These are phyloP conservation scores for Camellia japonica DNA, from an alignment of 148 eudicot species.

Conservation along the genomic window DNA sequence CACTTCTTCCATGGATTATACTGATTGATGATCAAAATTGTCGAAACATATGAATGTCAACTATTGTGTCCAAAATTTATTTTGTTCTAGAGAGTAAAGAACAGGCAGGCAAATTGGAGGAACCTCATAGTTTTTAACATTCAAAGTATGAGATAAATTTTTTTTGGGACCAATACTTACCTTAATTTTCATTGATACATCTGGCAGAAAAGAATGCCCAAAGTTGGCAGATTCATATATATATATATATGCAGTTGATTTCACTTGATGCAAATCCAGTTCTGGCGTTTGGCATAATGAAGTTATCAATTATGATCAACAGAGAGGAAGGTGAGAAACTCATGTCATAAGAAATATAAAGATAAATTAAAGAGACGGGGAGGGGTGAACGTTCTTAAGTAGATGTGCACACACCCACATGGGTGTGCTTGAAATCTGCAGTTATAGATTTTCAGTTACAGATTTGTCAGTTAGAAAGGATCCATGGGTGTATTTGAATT, in stretches of 20 bases:
- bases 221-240: neutral
- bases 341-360: neutral
- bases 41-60: no score
- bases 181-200: no score
- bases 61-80: no score
- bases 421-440: no score
- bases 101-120: neutral
- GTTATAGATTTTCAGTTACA: no score
- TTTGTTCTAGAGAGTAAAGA: neutral
- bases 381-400: neutral
- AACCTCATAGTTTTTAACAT: neutral
- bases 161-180: neutral
- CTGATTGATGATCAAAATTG: no score
- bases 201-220: no score
- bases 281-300: neutral
- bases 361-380: neutral
- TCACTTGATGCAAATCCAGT: neutral
- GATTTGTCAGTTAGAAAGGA: no score
- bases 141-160: neutral
- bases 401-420: neutral
- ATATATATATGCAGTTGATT: neutral
- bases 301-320: neutral
- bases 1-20: neutral
- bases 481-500: no score
- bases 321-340: neutral